phyloP scores from a whole-genome alignment of 768 basidiomycete species.

The Galerina sulciceps region DNA sequence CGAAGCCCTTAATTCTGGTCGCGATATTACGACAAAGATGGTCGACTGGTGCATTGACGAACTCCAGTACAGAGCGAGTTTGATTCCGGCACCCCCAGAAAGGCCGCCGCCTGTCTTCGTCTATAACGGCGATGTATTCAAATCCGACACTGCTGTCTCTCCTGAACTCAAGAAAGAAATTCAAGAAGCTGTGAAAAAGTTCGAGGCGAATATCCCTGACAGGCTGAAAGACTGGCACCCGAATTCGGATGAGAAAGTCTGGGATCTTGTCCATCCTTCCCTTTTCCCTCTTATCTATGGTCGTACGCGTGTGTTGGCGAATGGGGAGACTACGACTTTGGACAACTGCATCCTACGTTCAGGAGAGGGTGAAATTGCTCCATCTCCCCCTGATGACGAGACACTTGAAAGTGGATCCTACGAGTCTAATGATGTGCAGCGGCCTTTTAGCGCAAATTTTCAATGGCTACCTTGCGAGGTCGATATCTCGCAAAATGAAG shows the following conservation, averaged over 20 bases:
- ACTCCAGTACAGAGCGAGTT: conserved; percentile 26
- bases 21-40: conserved; percentile 29
- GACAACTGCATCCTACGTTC: conserved; percentile 26
- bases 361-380: conserved; percentile 23
- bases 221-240: conserved; percentile 51
- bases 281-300: conserved; percentile 44
- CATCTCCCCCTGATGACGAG: conserved; percentile 13
- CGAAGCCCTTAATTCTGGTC: conserved; percentile 18
- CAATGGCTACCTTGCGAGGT: conserved; percentile 35
- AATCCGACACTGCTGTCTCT: conserved; percentile 37
- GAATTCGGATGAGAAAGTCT: conserved; percentile 42
- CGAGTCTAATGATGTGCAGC: neutral
- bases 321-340: conserved; percentile 20
- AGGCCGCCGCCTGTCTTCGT: conserved; percentile 20
- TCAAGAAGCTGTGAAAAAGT: conserved; percentile 25
- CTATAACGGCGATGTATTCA: conserved; percentile 31
- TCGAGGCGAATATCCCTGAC: conserved; percentile 39
- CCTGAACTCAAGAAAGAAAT: conserved; percentile 25
- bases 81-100: conserved; percentile 3
- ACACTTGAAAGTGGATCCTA: neutral
- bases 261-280: conserved; percentile 51
- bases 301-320: conserved; percentile 24
- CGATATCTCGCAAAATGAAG: conserved; percentile 24
- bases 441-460: conserved; percentile 28
- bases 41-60: conserved; percentile 29